These are phyloP conservation scores for Obba rivulosa DNA, from an alignment of 768 basidiomycete genomes.

Conservation along the genomic window DNA sequence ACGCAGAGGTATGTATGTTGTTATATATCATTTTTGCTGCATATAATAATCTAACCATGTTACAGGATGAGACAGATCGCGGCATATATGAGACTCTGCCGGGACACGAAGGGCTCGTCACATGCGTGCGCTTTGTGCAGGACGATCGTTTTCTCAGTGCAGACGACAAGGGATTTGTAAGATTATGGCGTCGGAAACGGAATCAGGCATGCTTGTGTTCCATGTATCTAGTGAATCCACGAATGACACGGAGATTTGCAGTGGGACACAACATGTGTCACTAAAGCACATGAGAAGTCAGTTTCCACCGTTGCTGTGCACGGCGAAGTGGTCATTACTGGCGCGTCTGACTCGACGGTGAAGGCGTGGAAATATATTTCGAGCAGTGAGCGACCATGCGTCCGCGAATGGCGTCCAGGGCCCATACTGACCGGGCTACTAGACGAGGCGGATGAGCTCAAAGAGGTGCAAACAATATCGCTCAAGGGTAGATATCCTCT, in stretches of 20 bases:
- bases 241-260: slow-evolving; percentile 29
- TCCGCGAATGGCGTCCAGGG: background rate
- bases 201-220: slow-evolving; percentile 32
- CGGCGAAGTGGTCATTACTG: slow-evolving; percentile 56
- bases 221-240: slow-evolving; percentile 14
- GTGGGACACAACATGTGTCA: slow-evolving; percentile 47
- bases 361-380: slow-evolving; percentile 61
- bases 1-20: slow-evolving; percentile 38
- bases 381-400: background rate
- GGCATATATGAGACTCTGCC: slow-evolving; percentile 68
- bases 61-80: slow-evolving; percentile 41
- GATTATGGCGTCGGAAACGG: slow-evolving; percentile 49
- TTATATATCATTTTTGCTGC: background rate
- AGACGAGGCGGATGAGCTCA: slow-evolving; percentile 7
- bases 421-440: background rate
- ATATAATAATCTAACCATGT: slow-evolving; percentile 1
- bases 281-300: slow-evolving; percentile 61
- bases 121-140: slow-evolving; percentile 65
- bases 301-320: slow-evolving; percentile 62
- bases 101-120: slow-evolving; percentile 70
- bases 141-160: slow-evolving; percentile 56
- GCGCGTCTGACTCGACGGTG: slow-evolving; percentile 75
- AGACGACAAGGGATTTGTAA: slow-evolving; percentile 68
- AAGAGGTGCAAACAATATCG: slow-evolving; percentile 52
- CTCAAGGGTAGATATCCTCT: slow-evolving; percentile 72